These are phyloP conservation scores for Stellera chamaejasme DNA, from an alignment of 345 rosid genomes.

Conservation along the genomic window DNA sequence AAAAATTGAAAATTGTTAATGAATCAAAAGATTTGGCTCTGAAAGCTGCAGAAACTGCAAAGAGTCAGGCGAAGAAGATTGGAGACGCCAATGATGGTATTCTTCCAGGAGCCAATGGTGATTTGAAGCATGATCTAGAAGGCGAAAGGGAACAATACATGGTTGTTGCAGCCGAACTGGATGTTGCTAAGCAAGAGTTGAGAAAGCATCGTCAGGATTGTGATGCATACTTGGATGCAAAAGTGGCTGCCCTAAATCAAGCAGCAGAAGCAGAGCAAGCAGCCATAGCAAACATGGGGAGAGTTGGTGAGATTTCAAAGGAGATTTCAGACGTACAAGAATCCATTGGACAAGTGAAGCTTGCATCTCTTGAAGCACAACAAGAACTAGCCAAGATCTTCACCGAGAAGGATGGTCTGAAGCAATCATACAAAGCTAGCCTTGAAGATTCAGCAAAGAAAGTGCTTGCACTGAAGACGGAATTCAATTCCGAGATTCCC, in stretches of 20 bases:
- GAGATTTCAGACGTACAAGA: constrained; percentile 73
- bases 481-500: constrained; percentile 63
- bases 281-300: constrained; percentile 54
- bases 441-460: constrained; percentile 61
- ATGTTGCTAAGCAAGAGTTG: constrained; percentile 70
- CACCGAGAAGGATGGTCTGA: constrained; percentile 57
- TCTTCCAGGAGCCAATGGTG: constrained; percentile 32
- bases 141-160: constrained; percentile 46
- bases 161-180: constrained; percentile 53
- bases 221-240: constrained; percentile 44
- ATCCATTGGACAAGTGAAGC: constrained; percentile 76
- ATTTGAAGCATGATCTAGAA: constrained; percentile 46
- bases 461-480: constrained; percentile 43
- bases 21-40: constrained; percentile 55
- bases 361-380: constrained; percentile 52
- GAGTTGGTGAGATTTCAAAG: constrained; percentile 55
- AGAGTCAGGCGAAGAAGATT: constrained; percentile 37
- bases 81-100: constrained; percentile 38
- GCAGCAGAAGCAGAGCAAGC: constrained; percentile 59
- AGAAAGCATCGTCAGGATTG: constrained; percentile 57
- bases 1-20: constrained; percentile 44
- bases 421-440: constrained; percentile 49
- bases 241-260: constrained; percentile 46
- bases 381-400: constrained; percentile 68
- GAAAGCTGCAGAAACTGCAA: constrained; percentile 65